Evolutionary conservation across 139 green algal species (phyloP).

Genomic region (Picochlorum sp.): DNA sequence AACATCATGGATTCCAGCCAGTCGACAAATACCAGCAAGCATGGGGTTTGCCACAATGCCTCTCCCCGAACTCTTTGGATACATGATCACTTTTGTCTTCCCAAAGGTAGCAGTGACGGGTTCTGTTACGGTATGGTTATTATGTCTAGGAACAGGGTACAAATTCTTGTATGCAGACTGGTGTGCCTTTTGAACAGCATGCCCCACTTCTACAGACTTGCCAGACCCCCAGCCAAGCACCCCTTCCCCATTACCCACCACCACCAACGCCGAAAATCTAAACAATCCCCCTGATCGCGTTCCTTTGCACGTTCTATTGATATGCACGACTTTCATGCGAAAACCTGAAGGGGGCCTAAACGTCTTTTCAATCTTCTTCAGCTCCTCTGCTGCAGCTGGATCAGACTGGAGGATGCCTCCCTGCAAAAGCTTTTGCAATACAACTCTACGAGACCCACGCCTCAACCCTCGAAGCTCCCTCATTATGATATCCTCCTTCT

Average conservation of each 20-base stretch:
- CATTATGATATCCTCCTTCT: slow-evolving; percentile 16
- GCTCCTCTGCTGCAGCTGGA: slow-evolving; percentile 17
- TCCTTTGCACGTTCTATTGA: slow-evolving; percentile 35
- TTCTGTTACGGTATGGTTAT: slow-evolving; percentile 29
- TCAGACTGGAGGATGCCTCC: slow-evolving; percentile 23
- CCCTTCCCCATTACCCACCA: slow-evolving; percentile 36
- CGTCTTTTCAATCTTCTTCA: slow-evolving; percentile 20
- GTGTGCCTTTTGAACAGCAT: slow-evolving; percentile 30
- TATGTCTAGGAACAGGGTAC: slow-evolving; percentile 27
- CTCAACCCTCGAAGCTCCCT: slow-evolving; percentile 17
- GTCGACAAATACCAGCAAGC: slow-evolving; percentile 29
- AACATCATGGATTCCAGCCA: slow-evolving; percentile 31
- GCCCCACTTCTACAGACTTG: slow-evolving; percentile 25
- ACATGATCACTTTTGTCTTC: slow-evolving; percentile 27
- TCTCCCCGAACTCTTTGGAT: slow-evolving; percentile 21
- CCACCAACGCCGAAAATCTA: slow-evolving; percentile 28
- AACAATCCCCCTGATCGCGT: slow-evolving; percentile 27
- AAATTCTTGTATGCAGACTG: slow-evolving; percentile 24
- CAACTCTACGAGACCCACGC: slow-evolving; percentile 11
- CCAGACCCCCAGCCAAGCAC: slow-evolving; percentile 35
- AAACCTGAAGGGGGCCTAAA: slow-evolving; percentile 12
- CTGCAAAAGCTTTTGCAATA: slow-evolving; percentile 26
- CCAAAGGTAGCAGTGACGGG: slow-evolving; percentile 23
- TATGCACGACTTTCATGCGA: slow-evolving; percentile 26
- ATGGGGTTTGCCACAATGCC: slow-evolving; percentile 24